Percentiles rank a stretch among this genome's conserved stretches.
These are phyloP conservation scores for Lasiosphaeria hispida DNA, from an alignment of 495 filamentous ascomycete species.

Conservation along the genomic window DNA sequence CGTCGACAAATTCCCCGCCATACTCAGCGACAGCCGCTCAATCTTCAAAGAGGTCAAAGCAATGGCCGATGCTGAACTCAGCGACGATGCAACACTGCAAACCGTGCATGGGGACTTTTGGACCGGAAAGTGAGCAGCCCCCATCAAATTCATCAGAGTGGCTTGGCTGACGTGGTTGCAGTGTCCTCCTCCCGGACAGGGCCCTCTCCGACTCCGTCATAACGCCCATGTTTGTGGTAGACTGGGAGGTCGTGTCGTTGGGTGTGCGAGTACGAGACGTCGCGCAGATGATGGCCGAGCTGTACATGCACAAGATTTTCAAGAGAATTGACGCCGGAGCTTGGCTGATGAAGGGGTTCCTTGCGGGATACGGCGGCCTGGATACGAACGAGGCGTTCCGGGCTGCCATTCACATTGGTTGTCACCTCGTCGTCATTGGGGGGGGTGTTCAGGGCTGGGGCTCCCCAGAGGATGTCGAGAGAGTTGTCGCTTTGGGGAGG, in stretches of 20 bases:
- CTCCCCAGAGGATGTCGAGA: not conserved
- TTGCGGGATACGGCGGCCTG: constrained; percentile 7
- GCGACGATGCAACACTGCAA: constrained; percentile 2
- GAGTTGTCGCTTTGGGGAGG: constrained; percentile 8
- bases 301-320: constrained; percentile 13
- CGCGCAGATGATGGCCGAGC: constrained; percentile 17
- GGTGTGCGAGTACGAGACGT: constrained; percentile 8
- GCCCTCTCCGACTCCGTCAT: not conserved
- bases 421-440: constrained; percentile 13
- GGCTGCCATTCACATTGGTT: constrained; percentile 10
- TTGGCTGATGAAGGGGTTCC: constrained; percentile 13
- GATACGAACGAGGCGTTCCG: not conserved
- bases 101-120: constrained; percentile 14
- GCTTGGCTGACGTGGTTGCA: not conserved
- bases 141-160: not conserved
- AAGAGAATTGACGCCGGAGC: constrained; percentile 8
- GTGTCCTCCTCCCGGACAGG: constrained; percentile 3
- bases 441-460: constrained; percentile 10
- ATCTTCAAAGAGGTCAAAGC: not conserved
- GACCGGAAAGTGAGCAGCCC: constrained; percentile 11
- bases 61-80: constrained; percentile 3
- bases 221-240: constrained; percentile 12
- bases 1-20: constrained; percentile 5
- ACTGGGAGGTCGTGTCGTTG: constrained; percentile 16
- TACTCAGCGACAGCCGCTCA: not conserved